phyloP scores from a whole-genome alignment of 129 eudicot genomes.

The Centella asiatica region DNA sequence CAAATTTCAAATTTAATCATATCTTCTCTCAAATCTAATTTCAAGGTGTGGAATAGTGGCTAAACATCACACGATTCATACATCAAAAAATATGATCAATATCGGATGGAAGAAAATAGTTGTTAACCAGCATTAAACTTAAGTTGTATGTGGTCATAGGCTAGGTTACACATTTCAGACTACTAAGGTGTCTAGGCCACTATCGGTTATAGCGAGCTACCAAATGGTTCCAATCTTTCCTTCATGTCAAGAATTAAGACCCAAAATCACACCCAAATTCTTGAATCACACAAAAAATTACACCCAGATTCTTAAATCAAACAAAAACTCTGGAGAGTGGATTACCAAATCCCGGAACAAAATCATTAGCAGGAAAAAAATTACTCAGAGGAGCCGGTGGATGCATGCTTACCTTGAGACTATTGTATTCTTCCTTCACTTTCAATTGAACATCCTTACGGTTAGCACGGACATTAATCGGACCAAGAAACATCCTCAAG shows the following conservation, averaged over 20 bases:
- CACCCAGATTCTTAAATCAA: too few species aligned
- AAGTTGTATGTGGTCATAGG: background rate
- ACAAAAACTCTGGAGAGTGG: too few species aligned
- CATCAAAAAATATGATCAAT: background rate
- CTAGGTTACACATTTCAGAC: background rate
- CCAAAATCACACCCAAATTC: too few species aligned
- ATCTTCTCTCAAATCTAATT: too few species aligned
- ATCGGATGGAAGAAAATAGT: background rate
- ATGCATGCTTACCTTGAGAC: constrained; percentile 46
- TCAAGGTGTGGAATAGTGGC: too few species aligned
- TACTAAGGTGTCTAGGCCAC: too few species aligned
- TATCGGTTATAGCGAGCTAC: too few species aligned
- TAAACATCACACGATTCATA: too few species aligned
- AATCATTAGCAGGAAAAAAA: background rate
- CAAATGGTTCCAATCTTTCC: too few species aligned
- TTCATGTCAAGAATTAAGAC: too few species aligned
- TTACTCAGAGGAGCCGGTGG: background rate
- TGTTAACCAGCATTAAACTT: background rate
- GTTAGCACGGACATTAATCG: constrained; percentile 75
- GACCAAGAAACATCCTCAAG: constrained; percentile 82
- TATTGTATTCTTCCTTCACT: constrained; percentile 92
- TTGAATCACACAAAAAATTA: too few species aligned
- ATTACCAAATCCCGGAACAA: background rate
- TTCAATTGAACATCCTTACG: constrained; percentile 86
- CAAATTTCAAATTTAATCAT: too few species aligned